Evolutionary conservation across 495 filamentous ascomycete genomes (phyloP), one percentile per base, ranked within the genome.

Genomic region (Aspergillus sparsus): DNA sequence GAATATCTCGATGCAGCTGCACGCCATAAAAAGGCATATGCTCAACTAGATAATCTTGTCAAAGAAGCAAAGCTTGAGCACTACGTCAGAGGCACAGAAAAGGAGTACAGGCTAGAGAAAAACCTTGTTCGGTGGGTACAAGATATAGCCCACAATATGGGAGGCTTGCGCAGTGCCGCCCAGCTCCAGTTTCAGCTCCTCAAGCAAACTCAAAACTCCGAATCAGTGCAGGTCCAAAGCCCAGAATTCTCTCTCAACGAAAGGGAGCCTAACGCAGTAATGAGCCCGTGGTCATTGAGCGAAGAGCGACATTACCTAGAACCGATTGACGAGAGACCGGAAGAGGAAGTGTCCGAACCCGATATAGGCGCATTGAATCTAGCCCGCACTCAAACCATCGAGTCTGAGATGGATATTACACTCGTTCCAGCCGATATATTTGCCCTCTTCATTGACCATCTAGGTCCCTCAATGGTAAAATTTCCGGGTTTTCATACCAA

Each of bases 51-150:
- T 34, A 94, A 90, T 70, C 87, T 93, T 55, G 82, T 97, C 0
- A 82, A 83, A 62, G 94, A 98, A 67, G 87, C 93, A 5, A 97
- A 92, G 66, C 89, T 89, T 59, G 94, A 98, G 72, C 91, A 97
- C 65, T 96, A 89, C 65, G 76, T 96, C 6, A 70, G 89, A 5
- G 94, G 94, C 2, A 89, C 87, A 1, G 94, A 97, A 68, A 84
- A 82, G 55, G 80, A 94, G 63, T 97, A 96, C 69, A 79, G 85
- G 37, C 75, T 94, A 7, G 89, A 97, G 66, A 85, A 86, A 56
- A 87, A 83, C 6, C 81, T 98, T 12, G 87, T 96, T 18, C 87
- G 90, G 53, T 94, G 89, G 63, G 84, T 97, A 74, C 91, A 96
- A 65, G 87, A 86, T 45, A 83, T 98, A 41, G 85, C 89, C 10